Evolutionary conservation across 345 rosid species (phyloP).

Genomic region (Boechera divaricarpa): DNA sequence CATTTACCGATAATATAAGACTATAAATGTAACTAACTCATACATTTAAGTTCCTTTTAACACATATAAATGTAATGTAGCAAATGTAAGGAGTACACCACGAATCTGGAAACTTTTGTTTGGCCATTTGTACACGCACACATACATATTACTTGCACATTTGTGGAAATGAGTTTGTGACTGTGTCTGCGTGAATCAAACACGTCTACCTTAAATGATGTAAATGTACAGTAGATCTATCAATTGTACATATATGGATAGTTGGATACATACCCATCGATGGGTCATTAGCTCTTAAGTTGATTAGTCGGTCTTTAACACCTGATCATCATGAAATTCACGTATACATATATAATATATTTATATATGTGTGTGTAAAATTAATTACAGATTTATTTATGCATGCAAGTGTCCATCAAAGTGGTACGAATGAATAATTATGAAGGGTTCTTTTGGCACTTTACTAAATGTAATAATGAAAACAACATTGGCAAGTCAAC

Average conservation of each 20-base stretch:
- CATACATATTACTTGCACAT: constrained; percentile 33
- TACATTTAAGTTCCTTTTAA: constrained; percentile 20
- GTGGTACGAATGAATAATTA: constrained; percentile 41
- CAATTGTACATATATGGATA: constrained; percentile 34
- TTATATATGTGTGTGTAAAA: neutral
- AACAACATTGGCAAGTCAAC: constrained; percentile 47
- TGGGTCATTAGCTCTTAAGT: constrained; percentile 36
- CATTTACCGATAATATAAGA: neutral
- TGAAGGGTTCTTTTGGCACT: constrained; percentile 43
- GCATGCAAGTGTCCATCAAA: constrained; percentile 47
- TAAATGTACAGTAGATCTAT: constrained; percentile 42
- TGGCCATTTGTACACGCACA: constrained; percentile 38
- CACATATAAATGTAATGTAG: neutral
- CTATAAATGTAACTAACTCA: constrained; percentile 17
- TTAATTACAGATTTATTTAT: constrained; percentile 3
- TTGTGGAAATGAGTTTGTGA: constrained; percentile 41
- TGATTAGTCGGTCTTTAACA: constrained; percentile 44
- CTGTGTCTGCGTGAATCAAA: constrained; percentile 37
- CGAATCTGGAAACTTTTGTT: constrained; percentile 36
- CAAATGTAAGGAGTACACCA: constrained; percentile 26
- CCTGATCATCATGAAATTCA: constrained; percentile 39
- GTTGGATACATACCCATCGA: constrained; percentile 29
- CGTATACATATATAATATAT: neutral
- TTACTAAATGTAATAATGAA: constrained; percentile 48
- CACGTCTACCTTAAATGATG: constrained; percentile 42